phyloP scores from a whole-genome alignment of 495 filamentous ascomycete genomes.

The Sordaria brevicollis region DNA sequence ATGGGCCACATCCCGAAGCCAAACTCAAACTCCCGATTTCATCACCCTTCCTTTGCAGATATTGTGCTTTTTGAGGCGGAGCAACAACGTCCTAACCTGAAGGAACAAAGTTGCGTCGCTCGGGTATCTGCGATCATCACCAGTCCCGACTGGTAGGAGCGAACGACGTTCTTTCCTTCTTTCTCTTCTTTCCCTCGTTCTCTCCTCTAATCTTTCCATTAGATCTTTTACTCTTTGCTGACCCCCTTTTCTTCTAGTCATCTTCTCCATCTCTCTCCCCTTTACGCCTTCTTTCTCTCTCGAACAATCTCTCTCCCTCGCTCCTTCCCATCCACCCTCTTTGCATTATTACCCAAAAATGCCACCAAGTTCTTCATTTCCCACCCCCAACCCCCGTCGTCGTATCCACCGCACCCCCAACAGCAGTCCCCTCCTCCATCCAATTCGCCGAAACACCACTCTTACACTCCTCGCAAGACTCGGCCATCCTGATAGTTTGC shows the following conservation, averaged over 20 bases:
- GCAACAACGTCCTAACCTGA: background rate
- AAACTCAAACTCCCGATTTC: no score
- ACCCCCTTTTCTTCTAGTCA: no score
- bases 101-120: background rate
- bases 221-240: no score
- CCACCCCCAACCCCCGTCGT: background rate
- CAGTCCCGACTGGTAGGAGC: background rate
- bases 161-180: background rate
- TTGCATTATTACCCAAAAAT: no score
- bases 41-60: no score
- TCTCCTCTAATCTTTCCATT: no score
- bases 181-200: background rate
- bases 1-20: no score
- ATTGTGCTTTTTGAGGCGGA: background rate
- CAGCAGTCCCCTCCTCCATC: background rate
- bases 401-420: background rate
- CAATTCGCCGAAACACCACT: slow-evolving; percentile 13
- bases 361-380: no score
- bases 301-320: no score
- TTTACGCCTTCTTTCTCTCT: no score
- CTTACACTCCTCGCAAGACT: slow-evolving; percentile 19
- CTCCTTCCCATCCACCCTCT: no score
- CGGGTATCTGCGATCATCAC: background rate
- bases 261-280: no score
- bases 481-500: slow-evolving; percentile 19